A percentile compares a stretch with the other conserved stretches of the same genome.
Evolutionary conservation across 345 rosid species (phyloP).

Genomic region (Populus ilicifolia): DNA sequence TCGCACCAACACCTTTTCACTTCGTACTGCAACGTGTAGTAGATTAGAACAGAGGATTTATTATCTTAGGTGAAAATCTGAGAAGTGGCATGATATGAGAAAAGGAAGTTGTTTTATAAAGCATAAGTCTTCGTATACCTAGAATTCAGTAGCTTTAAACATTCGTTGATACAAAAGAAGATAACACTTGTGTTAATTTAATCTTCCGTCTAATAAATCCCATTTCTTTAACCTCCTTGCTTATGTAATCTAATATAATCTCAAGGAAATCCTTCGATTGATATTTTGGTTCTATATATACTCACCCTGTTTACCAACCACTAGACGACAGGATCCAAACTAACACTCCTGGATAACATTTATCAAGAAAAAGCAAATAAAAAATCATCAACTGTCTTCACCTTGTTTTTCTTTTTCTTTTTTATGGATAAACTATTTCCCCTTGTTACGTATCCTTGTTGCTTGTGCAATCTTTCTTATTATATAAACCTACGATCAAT

Average conservation of each 20-base stretch:
- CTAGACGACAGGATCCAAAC: too few relatives aligned
- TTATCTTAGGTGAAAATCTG: not conserved
- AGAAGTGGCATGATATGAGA: not conserved
- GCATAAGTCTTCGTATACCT: not conserved
- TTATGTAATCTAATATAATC: not conserved
- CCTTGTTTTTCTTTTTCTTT: not conserved
- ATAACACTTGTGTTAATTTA: not conserved
- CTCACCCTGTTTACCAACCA: not conserved
- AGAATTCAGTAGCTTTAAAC: not conserved
- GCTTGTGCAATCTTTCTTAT: slow-evolving; percentile 1
- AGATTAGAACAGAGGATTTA: not conserved
- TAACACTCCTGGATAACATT: not conserved
- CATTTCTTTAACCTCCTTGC: not conserved
- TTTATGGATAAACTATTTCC: not conserved
- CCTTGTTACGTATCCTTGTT: not conserved
- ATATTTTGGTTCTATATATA: too few relatives aligned
- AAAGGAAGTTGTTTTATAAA: too few relatives aligned
- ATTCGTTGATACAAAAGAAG: not conserved
- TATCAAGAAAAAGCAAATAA: not conserved
- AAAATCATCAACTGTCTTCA: not conserved
- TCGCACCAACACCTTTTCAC: not conserved
- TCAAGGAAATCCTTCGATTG: not conserved
- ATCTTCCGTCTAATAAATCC: not conserved
- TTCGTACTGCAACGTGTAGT: not conserved
- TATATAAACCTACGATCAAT: not conserved